Evolutionary conservation across 169 alveolate species (phyloP).

Genomic region (Cryptosporidium meleagridis): DNA sequence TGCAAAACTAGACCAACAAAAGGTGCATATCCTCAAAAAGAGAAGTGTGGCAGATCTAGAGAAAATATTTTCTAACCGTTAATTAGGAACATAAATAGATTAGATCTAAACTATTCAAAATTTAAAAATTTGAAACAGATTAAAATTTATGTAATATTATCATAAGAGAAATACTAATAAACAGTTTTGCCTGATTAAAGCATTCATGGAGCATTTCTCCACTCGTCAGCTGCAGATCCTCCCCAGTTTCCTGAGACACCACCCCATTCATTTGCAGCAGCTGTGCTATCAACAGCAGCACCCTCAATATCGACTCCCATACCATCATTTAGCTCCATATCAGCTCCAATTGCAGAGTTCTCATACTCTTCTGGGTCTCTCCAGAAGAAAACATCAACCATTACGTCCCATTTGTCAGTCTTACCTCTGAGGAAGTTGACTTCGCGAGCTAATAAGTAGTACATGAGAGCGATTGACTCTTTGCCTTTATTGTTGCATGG

Average conservation of each 20-base stretch:
- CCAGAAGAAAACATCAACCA: slow-evolving; percentile 95
- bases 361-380: slow-evolving; percentile 92
- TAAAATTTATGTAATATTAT: slow-evolving; percentile 10
- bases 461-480: slow-evolving; percentile 96
- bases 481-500: slow-evolving; percentile 98
- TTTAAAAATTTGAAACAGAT: background rate
- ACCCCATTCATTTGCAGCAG: slow-evolving; percentile 72
- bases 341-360: slow-evolving; percentile 85
- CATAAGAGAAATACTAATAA: slow-evolving; percentile 36
- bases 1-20: background rate
- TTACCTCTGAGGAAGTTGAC: slow-evolving; percentile 95
- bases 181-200: slow-evolving; percentile 2
- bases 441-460: slow-evolving; percentile 98
- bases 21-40: background rate
- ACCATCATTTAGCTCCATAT: slow-evolving; percentile 98
- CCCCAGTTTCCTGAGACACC: slow-evolving; percentile 74
- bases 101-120: background rate
- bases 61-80: background rate
- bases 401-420: slow-evolving; percentile 90
- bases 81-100: background rate
- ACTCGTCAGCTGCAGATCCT: slow-evolving; percentile 68
- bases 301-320: slow-evolving; percentile 86
- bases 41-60: background rate
- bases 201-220: slow-evolving; percentile 74
- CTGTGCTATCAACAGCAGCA: slow-evolving; percentile 61